Base-by-base conservation (phyloP, 1,139 yeast species). In the Pichia sp. region DNA sequence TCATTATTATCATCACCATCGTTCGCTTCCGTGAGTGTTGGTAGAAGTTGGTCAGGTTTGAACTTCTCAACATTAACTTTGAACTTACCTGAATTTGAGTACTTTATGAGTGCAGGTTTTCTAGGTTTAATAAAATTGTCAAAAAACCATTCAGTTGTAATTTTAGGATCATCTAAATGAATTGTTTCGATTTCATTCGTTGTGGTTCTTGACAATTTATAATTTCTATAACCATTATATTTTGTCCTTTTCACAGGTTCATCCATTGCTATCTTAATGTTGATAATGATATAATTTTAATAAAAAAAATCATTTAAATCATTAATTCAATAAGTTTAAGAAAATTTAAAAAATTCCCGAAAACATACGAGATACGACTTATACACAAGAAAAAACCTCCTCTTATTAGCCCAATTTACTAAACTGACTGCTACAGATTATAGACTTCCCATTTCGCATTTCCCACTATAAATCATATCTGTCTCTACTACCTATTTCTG, bases 21-120 rank as follows among this genome's bases (percentile, higher is more conserved):
- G 6, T 16, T 30, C 12, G 72, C 65, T 3, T 62, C 57, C 8
- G 57, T 60, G 16, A 82, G 58, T 6, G 65, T 63, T 1, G 60
- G 51, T 4, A 47, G 52, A 23, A 73, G 58, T 0, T 52, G 49
- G 1, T 63, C 65, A 4, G 71, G 59, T 11, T 57, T 53, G 48
- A 79, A 70, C 10, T 52, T 40, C 1, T 56, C 54, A 6, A 67
- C 40, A 37, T 65, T 62, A 0, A 47, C 11, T 10, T 40, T 35
- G 9, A 47, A 28, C 10, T 35, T 36, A 0, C 32, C 40, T 2
- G 16, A 27, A 4, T 23, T 16, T 23, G 31, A 32, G 24, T 39
- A 33, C 28, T 47, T 50, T 1, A 51, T 37, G 25, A 51, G 29
- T 4, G 38, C 49, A 6, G 55, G 55, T 34, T 50, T 50, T 20